Evolutionary conservation across 768 basidiomycete species (phyloP), one percentile per base, ranked within the genome.

Genomic region (Psilocybe cubensis): DNA sequence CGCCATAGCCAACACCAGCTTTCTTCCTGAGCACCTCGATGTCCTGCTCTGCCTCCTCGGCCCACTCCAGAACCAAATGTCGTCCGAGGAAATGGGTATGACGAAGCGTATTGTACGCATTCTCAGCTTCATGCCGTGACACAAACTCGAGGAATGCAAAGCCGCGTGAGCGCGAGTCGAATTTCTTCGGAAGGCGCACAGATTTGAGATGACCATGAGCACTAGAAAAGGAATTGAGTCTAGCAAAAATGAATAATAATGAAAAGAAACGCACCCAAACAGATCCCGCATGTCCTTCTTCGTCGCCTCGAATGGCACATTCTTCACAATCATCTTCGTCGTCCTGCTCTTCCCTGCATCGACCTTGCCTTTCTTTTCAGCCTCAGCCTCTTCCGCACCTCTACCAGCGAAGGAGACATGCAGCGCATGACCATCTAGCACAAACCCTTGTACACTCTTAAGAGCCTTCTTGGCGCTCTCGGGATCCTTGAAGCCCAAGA

Each of bases 241-340:
- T 27, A 45, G 20, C 24, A n/a, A n/a, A n/a, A 44, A 35, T 52
- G 8, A 27, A 20, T 20, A n/a, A 42, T 11, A 47, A 47, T 18
- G 9, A 31, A 42, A 42, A 40, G 14, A 18, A 20, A 81, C 89
- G 54, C 61, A 96, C 94, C 89, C 83, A 71, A 98, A 97, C 31
- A 98, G 72, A 59, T 92, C 90, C 53, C 91, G 80, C 23, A 99
- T 81, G 63, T 99, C 97, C 75, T 91, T 94, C 79, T 91, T 93
- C 41, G 89, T 89, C 43, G 90, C 93, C 72, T 99, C 97, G 76
- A 99, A 99, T 38, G 97, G 95, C 52, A 98, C 83, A 66, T 99
- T 99, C 85, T 98, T 98, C 63, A 98, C 94, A 49, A 98, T 86
- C 82, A 98, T 88, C 85, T 98, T 98, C 61, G 94, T 91, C 60